Evolutionary conservation across 2,329 filamentous ascomycete species (phyloP).

Genomic region (Juglanconis oblonga): DNA sequence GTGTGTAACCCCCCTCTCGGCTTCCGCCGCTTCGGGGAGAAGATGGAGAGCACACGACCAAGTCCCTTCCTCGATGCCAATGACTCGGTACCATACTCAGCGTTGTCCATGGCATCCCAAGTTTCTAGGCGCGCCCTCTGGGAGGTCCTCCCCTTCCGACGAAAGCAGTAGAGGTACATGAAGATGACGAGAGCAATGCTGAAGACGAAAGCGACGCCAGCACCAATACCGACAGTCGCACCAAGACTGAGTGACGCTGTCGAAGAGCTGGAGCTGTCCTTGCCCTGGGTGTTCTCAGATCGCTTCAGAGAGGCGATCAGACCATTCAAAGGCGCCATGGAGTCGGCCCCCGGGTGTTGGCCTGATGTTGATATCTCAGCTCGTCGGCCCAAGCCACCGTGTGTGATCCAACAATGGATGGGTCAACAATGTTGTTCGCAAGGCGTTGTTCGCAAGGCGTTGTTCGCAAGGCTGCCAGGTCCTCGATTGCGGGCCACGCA

Average conservation of each 20-base stretch:
- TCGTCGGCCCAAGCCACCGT: background rate
- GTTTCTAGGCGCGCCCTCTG: background rate
- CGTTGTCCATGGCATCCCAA: conserved; percentile 8
- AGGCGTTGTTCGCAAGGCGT: background rate
- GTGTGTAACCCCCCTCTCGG: conserved; percentile 34
- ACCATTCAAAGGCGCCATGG: conserved; percentile 3
- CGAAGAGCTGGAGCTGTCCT: background rate
- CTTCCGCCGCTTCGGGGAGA: conserved; percentile 9
- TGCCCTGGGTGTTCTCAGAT: background rate
- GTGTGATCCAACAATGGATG: background rate
- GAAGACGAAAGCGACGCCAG: conserved; percentile 2
- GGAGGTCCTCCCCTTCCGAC: background rate
- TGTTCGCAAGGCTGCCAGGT: background rate
- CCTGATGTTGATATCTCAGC: background rate
- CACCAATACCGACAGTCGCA: conserved; percentile 5
- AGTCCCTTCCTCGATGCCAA: conserved; percentile 1
- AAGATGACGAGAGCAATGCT: conserved; percentile 3
- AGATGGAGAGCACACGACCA: conserved; percentile 13
- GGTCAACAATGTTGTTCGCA: background rate
- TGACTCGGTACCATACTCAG: background rate
- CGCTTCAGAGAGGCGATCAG: background rate
- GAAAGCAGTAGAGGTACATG: conserved; percentile 1
- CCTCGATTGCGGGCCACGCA: background rate
- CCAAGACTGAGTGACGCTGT: background rate
- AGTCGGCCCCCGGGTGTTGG: background rate